Evolutionary conservation across 2,329 filamentous ascomycete genomes (phyloP).

Genomic region (Ceratocystis ficicola): DNA sequence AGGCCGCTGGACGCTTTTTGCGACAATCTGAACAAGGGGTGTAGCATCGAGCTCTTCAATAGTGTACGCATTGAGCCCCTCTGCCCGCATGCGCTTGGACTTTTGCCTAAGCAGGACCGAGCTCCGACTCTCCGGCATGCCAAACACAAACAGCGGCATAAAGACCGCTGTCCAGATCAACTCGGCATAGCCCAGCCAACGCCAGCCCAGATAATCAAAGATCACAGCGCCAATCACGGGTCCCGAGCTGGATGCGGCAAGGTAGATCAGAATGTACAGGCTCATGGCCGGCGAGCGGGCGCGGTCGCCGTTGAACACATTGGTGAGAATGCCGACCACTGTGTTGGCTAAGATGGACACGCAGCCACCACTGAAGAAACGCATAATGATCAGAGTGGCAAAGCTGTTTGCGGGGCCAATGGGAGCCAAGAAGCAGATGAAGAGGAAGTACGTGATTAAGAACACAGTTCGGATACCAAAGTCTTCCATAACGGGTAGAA

Average conservation of each 20-base stretch:
- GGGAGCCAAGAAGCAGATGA: constrained; percentile 23
- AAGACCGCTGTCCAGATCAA: constrained; percentile 35
- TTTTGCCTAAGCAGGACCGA: constrained; percentile 15
- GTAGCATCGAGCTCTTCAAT: constrained; percentile 19
- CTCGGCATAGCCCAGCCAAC: constrained; percentile 30
- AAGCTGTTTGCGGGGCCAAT: constrained; percentile 19
- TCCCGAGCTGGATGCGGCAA: constrained; percentile 26
- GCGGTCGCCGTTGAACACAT: constrained; percentile 26
- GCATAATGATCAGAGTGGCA: constrained; percentile 22
- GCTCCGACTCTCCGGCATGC: constrained; percentile 18
- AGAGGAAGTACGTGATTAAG: constrained; percentile 25
- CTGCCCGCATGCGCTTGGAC: constrained; percentile 14
- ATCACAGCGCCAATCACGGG: constrained; percentile 29
- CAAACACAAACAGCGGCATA: constrained; percentile 29
- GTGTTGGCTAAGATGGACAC: constrained; percentile 26
- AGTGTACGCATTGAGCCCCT: constrained; percentile 16
- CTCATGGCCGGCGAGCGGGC: constrained; percentile 26
- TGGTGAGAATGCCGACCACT: constrained; percentile 25
- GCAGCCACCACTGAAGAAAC: constrained; percentile 28
- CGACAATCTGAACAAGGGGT: constrained; percentile 12
- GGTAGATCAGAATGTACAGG: constrained; percentile 24
- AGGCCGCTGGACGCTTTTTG: constrained; percentile 19
- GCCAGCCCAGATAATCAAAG: constrained; percentile 27
- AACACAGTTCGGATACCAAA: constrained; percentile 27
- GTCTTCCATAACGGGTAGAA: constrained; percentile 34